Evolutionary conservation across 805 yeast genomes (phyloP), one percentile per base, ranked within the genome.

Genomic region (Wickerhamiella vanderwaltii): DNA sequence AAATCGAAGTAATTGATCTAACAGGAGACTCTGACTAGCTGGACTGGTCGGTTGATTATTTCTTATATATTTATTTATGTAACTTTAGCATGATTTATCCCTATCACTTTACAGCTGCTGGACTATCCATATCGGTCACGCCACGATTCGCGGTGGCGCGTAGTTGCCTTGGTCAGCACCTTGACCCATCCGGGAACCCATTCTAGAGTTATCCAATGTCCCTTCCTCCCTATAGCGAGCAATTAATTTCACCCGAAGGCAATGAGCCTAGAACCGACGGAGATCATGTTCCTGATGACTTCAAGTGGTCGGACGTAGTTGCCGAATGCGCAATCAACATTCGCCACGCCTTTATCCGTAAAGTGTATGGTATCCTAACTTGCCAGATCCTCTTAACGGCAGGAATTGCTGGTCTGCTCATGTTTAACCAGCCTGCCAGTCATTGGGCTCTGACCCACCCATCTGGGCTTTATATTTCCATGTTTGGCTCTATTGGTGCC

Each of bases 271-370:
- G 45, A 18, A 24, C 29, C 17, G n/a, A 19, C 5, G 39, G 43
- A 9, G 56, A 49, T 42, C 43, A 56, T 44, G 44, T 61, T 36
- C 64, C 64, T 3, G 65, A 84, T 51, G 94, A 83, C 60, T 85
- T 84, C 72, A 85, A 84, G 58, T 83, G 78, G 59, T 73, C 80
- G 26, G 79, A 80, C 5, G 70, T 72, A 40, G 93, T 85, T 18
- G 73, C 85, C 3, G 76, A 80, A 24, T 83, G 94, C 60, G 82
- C 79, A 45, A 63, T 82, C 39, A 74, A 79, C 12, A 67, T 85
- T 29, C 73, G 95, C 51, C 81, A 79, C 49, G 69, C 76, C 57
- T 85, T 85, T 52, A 64, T 82, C 50, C 70, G 86, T 45, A 81
- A 80, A 55, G 95, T 85, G 6, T 86, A 84, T 60, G 65, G 84